Base-by-base conservation (phyloP, 768 basidiomycete species). In the Mycena venus region DNA sequence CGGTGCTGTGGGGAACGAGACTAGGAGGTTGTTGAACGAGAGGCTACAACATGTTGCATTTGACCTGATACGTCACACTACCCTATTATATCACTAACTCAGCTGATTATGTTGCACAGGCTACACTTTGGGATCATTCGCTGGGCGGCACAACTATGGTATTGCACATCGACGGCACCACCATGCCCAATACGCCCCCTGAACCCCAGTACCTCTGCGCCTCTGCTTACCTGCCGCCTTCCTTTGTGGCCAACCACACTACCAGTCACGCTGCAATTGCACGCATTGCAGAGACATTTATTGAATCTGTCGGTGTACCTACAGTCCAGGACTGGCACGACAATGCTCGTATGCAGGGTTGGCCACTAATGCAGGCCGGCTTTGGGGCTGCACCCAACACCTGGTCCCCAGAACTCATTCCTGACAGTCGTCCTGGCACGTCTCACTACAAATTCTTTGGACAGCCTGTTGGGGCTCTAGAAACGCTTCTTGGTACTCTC, bases 121-220 rank as follows among this genome's bases (percentile, higher is more conserved):
- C 69, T 2, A 70, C 69, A n/a, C 12, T 62, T 1, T 59, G 60
- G 47, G 56, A 70, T 61, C 59, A 59, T 53, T 12, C 60, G 11
- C 25, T 44, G 12, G 42, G 62, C 8, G n/a, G 42, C 3, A 64
- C 62, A 8, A 64, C 44, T 17, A 64, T 64, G 62, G 11, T 64
- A 40, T 3, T 64, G 40, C 62, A 64, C 27, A 11, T 44, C 25
- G 62, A 64, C 10, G 62, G 62, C 44, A 49, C 62, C 4, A 64
- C 62, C 17, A 31, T 31, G 6, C 62, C 62, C n/a, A 64, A 64
- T 19, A 64, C 62, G 6, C 62, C 62, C 10, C 8, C 62, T 5
- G 1, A 11, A 29, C 62, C 62, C n/a, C 9, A 64, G 31, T 49
- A 64, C n/a, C 62, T 64, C 6, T 42, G 17, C 14, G 44, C 62